Percentiles rank a stretch among this genome's conserved stretches.
These are phyloP conservation scores for Casuarina cunninghamiana DNA, from an alignment of 306 rosid genomes.

Conservation along the genomic window DNA sequence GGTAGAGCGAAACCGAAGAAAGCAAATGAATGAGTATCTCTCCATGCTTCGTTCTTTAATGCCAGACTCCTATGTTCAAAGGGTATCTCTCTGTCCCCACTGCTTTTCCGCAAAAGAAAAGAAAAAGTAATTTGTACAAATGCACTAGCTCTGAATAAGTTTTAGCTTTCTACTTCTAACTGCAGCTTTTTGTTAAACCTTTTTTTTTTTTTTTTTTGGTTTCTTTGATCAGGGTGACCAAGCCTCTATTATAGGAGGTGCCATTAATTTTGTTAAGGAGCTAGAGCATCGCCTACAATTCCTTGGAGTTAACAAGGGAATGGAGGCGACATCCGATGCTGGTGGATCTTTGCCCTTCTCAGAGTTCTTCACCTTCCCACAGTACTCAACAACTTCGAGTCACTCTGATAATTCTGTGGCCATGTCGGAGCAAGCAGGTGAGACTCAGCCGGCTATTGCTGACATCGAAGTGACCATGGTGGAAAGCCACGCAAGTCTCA, in stretches of 20 bases:
- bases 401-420: constrained; percentile 30
- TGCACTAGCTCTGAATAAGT: neutral
- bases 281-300: constrained; percentile 78
- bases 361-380: constrained; percentile 86
- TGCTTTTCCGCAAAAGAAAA: neutral
- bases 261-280: constrained; percentile 88
- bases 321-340: constrained; percentile 13
- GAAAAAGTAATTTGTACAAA: neutral
- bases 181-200: neutral
- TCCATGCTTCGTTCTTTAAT: constrained; percentile 81
- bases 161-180: neutral
- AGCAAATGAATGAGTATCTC: constrained; percentile 94
- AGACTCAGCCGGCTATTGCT: constrained; percentile 44
- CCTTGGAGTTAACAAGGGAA: constrained; percentile 46
- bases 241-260: constrained; percentile 93
- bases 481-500: constrained; percentile 87
- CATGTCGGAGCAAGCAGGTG: constrained; percentile 31
- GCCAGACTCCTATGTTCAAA: constrained; percentile 91
- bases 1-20: constrained; percentile 89
- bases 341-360: constrained; percentile 54
- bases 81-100: constrained; percentile 48
- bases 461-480: constrained; percentile 93
- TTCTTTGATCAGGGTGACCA: constrained; percentile 71
- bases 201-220: neutral
- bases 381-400: constrained; percentile 54